Conservation (phyloP, 2,329 filamentous ascomycete genomes). For the Beauveria varroae region DNA sequence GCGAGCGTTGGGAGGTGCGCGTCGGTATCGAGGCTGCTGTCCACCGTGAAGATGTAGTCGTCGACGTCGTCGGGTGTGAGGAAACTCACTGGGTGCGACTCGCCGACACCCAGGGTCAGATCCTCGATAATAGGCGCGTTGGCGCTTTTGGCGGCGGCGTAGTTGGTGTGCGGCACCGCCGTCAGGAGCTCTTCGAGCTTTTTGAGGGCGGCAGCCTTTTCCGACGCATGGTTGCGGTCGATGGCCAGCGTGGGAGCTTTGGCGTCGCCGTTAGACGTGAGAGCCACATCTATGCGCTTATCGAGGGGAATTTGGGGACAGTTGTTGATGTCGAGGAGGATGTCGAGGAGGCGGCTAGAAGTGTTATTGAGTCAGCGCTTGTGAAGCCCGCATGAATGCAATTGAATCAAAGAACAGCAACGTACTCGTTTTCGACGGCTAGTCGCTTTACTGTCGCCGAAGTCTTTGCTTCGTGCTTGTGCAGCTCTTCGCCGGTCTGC, state of each 20-base stretch:
- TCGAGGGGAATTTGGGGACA: constrained; percentile 68
- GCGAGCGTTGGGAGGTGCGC: constrained; percentile 43
- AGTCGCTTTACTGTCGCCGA: constrained; percentile 74
- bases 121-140: constrained; percentile 51
- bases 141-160: constrained; percentile 50
- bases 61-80: constrained; percentile 64
- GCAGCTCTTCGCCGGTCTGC: constrained; percentile 73
- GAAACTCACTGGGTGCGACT: constrained; percentile 55
- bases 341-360: constrained; percentile 73
- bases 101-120: constrained; percentile 41
- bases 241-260: constrained; percentile 25
- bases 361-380: constrained; percentile 14
- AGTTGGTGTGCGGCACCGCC: constrained; percentile 45
- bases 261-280: constrained; percentile 36
- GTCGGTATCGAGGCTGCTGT: constrained; percentile 39
- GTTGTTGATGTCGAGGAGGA: constrained; percentile 85
- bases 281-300: constrained; percentile 64
- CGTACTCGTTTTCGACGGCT: constrained; percentile 87
- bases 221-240: constrained; percentile 28
- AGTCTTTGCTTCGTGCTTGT: constrained; percentile 73
- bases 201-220: constrained; percentile 38
- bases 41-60: constrained; percentile 62
- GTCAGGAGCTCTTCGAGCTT: constrained; percentile 42
- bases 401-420: neutral
- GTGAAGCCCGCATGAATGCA: neutral